Conservation (phyloP, 495 filamentous ascomycete species). For the Polyplosphaeria fusca region DNA sequence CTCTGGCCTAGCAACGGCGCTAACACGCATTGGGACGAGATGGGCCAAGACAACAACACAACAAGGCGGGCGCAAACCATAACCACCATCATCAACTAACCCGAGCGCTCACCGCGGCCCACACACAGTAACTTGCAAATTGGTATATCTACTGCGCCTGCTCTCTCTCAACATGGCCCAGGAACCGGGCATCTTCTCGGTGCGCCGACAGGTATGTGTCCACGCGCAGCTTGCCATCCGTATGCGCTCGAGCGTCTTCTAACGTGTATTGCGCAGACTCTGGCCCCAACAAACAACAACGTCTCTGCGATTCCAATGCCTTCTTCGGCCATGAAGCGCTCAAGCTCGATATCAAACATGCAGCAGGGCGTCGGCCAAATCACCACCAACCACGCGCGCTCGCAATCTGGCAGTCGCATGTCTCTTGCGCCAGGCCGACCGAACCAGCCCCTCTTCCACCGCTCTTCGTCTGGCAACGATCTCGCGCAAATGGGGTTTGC, state of each 20-base stretch:
- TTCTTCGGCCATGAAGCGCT: slow-evolving; percentile 92
- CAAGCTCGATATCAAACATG: slow-evolving; percentile 71
- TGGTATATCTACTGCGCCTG: background rate
- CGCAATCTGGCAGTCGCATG: slow-evolving; percentile 76
- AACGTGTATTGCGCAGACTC: slow-evolving; percentile 55
- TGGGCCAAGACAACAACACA: slow-evolving; percentile 3
- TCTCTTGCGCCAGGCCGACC: slow-evolving; percentile 77
- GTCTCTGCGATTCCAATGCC: slow-evolving; percentile 76
- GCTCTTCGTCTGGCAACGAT: slow-evolving; percentile 74
- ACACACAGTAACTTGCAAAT: slow-evolving; percentile 19
- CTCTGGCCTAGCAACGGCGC: slow-evolving; percentile 5
- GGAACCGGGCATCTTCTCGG: slow-evolving; percentile 42
- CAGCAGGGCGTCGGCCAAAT: slow-evolving; percentile 55
- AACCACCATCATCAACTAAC: slow-evolving; percentile 6
- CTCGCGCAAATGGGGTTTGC: slow-evolving; percentile 74
- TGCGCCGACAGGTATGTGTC: slow-evolving; percentile 43
- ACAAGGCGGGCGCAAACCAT: background rate
- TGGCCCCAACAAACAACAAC: slow-evolving; percentile 72
- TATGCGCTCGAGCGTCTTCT: background rate
- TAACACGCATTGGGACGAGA: background rate
- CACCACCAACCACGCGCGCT: slow-evolving; percentile 70
- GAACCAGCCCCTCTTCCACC: slow-evolving; percentile 78
- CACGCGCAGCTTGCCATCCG: slow-evolving; percentile 4
- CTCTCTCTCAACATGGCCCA: slow-evolving; percentile 37
- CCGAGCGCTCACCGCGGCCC: slow-evolving; percentile 32